Evolutionary conservation across 768 basidiomycete species (phyloP).

Genomic region (Harrya chromipes): DNA sequence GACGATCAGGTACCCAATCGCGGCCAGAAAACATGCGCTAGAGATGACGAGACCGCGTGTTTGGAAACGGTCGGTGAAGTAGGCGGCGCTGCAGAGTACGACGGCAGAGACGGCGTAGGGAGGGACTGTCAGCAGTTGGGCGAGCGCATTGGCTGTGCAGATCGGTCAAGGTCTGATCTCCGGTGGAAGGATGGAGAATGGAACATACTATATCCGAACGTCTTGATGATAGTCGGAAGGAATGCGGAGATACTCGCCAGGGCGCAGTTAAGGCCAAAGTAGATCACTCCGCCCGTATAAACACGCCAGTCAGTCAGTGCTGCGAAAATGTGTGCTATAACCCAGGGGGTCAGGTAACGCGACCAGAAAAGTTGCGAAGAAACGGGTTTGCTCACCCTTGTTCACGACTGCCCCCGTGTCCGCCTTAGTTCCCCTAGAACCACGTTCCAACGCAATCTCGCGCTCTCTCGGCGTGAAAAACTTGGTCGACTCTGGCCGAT

Average conservation of each 20-base stretch:
- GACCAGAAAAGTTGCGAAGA: no score
- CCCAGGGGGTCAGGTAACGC: constrained; percentile 1
- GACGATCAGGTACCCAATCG: constrained; percentile 58
- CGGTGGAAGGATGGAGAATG: not conserved
- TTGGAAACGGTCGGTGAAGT: constrained; percentile 63
- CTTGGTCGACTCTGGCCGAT: constrained; percentile 67
- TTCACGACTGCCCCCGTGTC: constrained; percentile 65
- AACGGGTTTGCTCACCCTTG: constrained; percentile 41
- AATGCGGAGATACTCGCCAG: constrained; percentile 81
- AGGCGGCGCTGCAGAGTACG: constrained; percentile 57
- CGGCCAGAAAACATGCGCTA: constrained; percentile 27
- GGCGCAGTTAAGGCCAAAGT: constrained; percentile 75
- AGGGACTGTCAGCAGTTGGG: constrained; percentile 76
- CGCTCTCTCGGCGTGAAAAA: constrained; percentile 53
- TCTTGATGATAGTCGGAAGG: constrained; percentile 76
- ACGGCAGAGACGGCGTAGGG: constrained; percentile 73
- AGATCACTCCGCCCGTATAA: constrained; percentile 63
- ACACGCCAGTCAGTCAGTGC: constrained; percentile 76
- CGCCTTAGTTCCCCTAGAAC: constrained; percentile 62
- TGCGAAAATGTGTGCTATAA: constrained; percentile 53
- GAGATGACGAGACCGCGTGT: constrained; percentile 46
- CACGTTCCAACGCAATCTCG: constrained; percentile 60
- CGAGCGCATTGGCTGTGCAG: constrained; percentile 52
- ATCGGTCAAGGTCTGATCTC: not conserved
- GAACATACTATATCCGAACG: constrained; percentile 65